phyloP scores from a whole-genome alignment of 2,329 filamentous ascomycete genomes.

The Diaporthe amygdali region DNA sequence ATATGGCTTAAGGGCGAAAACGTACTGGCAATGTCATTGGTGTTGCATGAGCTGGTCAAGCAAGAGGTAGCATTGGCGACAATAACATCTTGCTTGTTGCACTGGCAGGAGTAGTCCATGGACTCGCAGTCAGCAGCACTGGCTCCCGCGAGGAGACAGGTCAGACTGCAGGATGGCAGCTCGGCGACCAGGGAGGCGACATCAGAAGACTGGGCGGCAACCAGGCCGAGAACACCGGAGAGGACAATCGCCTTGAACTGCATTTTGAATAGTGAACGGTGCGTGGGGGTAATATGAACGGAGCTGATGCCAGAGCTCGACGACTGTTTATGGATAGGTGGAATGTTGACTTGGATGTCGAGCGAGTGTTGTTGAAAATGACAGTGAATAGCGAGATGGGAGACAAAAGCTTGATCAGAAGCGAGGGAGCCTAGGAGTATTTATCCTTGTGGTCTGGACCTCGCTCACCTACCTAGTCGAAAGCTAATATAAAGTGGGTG shows the following conservation, averaged over 20 bases:
- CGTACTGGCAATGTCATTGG: conserved; percentile 23
- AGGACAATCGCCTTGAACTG: conserved; percentile 25
- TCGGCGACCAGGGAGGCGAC: conserved; percentile 14
- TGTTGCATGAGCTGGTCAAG: conserved; percentile 15
- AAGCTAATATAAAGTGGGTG: conserved; percentile 20
- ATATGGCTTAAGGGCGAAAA: neutral
- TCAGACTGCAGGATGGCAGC: conserved; percentile 23
- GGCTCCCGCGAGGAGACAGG: conserved; percentile 20
- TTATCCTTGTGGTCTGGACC: neutral
- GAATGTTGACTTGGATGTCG: neutral
- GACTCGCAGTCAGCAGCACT: conserved; percentile 15
- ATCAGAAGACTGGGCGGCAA: conserved; percentile 17
- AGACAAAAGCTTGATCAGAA: neutral
- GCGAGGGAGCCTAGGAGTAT: neutral
- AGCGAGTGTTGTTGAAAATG: neutral
- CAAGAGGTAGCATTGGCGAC: conserved; percentile 12
- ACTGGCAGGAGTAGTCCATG: conserved; percentile 24
- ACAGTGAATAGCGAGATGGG: neutral
- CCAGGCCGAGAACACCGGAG: conserved; percentile 21
- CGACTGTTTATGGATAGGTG: neutral
- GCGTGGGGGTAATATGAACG: neutral
- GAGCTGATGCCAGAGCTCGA: neutral
- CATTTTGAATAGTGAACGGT: conserved; percentile 9
- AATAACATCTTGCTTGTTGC: conserved; percentile 17
- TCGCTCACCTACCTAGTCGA: neutral